phyloP scores from a whole-genome alignment of 148 eudicot genomes.

The Rhododendron henanense region DNA sequence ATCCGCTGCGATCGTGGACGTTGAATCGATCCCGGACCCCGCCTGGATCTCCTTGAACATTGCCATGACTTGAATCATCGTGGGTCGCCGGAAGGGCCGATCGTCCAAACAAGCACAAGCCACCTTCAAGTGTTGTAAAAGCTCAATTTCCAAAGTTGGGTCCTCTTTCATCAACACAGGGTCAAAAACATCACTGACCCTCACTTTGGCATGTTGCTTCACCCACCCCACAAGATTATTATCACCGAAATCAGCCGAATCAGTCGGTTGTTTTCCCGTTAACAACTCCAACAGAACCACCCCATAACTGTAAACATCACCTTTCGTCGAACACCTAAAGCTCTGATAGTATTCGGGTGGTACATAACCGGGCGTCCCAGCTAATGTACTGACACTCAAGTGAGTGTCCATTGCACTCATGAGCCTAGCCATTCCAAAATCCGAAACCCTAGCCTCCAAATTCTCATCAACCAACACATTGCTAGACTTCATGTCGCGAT shows the following conservation, averaged over 20 bases:
- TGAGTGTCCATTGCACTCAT: slow-evolving; percentile 92
- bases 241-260: slow-evolving; percentile 86
- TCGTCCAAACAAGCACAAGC: slow-evolving; percentile 89
- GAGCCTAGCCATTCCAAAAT: slow-evolving; percentile 92
- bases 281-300: slow-evolving; percentile 81
- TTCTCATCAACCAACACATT: slow-evolving; percentile 77
- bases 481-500: slow-evolving; percentile 92
- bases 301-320: slow-evolving; percentile 91
- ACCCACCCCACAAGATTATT: slow-evolving; percentile 96
- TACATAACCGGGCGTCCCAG: slow-evolving; percentile 90
- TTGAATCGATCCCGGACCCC: slow-evolving; percentile 67
- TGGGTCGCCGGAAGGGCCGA: slow-evolving; percentile 68
- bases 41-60: slow-evolving; percentile 91
- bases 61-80: slow-evolving; percentile 98
- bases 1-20: slow-evolving; percentile 47
- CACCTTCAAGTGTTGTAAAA: slow-evolving; percentile 62
- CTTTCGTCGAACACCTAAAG: slow-evolving; percentile 68
- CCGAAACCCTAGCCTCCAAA: slow-evolving; percentile 78
- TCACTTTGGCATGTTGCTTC: slow-evolving; percentile 53
- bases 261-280: slow-evolving; percentile 72
- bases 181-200: slow-evolving; percentile 69
- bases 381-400: slow-evolving; percentile 83
- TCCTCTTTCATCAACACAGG: slow-evolving; percentile 60
- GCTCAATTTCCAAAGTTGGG: slow-evolving; percentile 60
- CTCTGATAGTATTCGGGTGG: slow-evolving; percentile 86